Evolutionary conservation across 2,329 filamentous ascomycete species (phyloP), one percentile per base, ranked within the genome.

Genomic region (Byssochlamys sp.): DNA sequence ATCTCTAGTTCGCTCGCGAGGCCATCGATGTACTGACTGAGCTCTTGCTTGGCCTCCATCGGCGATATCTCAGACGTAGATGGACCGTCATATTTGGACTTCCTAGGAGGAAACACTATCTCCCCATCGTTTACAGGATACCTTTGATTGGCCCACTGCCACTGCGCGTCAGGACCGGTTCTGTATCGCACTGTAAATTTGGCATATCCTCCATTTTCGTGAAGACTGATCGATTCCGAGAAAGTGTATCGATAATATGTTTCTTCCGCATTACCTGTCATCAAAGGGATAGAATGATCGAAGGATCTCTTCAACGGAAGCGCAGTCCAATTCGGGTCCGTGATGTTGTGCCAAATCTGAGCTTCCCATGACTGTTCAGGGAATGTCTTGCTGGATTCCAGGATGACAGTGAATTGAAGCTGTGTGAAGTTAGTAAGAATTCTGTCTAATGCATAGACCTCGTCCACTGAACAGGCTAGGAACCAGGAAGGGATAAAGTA

Each of bases 291-390:
- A 19, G 63, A 64, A 5, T 67, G 57, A 26, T 62, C 57, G 3
- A 61, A 56, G 3, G 68, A 69, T 31, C 70, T 65, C 55, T 83
- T 77, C 2, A 94, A 75, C 27, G 75, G 74, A 19, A 83, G 76
- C 25, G 86, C 81, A 4, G 67, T 75, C 81, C 78, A 91, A 75
- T 72, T 73, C 60, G 84, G 81, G 78, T 62, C 78, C 35, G 70
- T 77, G 55, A 82, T 81, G 63, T 87, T 85, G 61, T 89, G 84
- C 89, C 90, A 95, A 6, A 95, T 73, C 14, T 83, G 82, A 31
- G 90, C 82, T 64, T 94, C 81, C 86, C 89, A 94, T 24, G 78
- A 66, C 60, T 83, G 76, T 14, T 81, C 74, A 6, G 78, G 77
- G 52, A 80, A 80, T 35, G 76, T 77, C 25, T 70, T 72, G 48